Percentiles rank a stretch among this genome's conserved stretches.
Conservation (phyloP, 75 land plant genomes). For the Adiantum capillusveneris region DNA sequence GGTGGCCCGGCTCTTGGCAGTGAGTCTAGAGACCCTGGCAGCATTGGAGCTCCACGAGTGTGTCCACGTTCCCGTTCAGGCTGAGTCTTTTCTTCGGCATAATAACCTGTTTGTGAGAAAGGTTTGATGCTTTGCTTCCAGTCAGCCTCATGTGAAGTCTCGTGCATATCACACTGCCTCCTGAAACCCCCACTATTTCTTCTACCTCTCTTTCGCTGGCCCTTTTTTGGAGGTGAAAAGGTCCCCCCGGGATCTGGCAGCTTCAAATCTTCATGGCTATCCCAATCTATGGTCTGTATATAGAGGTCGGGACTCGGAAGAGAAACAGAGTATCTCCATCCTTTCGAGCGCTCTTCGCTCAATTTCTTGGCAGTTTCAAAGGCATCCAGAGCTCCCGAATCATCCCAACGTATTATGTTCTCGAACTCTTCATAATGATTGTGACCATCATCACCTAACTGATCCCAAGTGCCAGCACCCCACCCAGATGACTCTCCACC, state of each 20-base stretch:
- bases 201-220: not conserved
- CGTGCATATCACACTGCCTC: no score
- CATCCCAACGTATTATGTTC: constrained; percentile 49
- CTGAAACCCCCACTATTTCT: not conserved
- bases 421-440: constrained; percentile 8
- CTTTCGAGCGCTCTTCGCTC: constrained; percentile 32
- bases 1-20: no score
- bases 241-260: not conserved
- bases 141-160: no score
- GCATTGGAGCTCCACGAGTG: no score
- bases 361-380: constrained; percentile 42
- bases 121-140: no score
- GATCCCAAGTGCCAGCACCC: not conserved
- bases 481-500: not conserved
- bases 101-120: no score
- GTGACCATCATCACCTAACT: not conserved
- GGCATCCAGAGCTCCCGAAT: constrained; percentile 53
- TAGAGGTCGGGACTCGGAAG: constrained; percentile 45
- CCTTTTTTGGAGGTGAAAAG: not conserved
- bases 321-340: constrained; percentile 26
- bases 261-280: constrained; percentile 13
- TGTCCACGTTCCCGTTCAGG: no score
- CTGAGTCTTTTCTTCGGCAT: no score
- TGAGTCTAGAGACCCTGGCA: no score
- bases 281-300: constrained; percentile 44